Percentiles rank a stretch among this genome's conserved stretches.
These are phyloP conservation scores for Thelonectria olida DNA, from an alignment of 2,329 filamentous ascomycete genomes.

Conservation along the genomic window DNA sequence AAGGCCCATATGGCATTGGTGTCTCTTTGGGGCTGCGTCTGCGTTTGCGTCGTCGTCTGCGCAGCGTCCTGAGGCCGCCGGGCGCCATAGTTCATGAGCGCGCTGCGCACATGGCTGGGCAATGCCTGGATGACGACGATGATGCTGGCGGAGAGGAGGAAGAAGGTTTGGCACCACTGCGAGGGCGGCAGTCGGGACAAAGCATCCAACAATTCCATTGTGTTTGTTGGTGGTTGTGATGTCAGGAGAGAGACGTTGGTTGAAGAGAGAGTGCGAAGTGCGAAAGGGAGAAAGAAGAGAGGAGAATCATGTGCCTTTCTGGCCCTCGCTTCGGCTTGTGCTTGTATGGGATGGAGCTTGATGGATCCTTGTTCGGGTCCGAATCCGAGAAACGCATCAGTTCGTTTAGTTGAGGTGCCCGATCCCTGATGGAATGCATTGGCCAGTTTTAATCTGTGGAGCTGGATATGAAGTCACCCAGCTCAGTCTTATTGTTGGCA, in stretches of 20 bases:
- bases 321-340: conserved; percentile 2
- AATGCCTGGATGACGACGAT: conserved; percentile 55
- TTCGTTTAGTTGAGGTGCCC: not conserved
- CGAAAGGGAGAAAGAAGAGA: not conserved
- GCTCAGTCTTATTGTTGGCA: no score
- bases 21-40: not conserved
- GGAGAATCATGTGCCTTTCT: conserved; percentile 13
- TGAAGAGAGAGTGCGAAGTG: not conserved
- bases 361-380: not conserved
- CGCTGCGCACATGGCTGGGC: conserved; percentile 54
- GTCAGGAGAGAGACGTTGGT: not conserved
- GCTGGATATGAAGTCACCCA: no score
- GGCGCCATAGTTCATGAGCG: conserved; percentile 62
- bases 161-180: conserved; percentile 57
- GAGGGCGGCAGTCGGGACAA: conserved; percentile 36
- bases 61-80: conserved; percentile 43
- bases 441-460: no score
- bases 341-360: not conserved
- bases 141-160: conserved; percentile 51
- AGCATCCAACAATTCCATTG: conserved; percentile 5
- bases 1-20: conserved; percentile 34
- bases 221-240: not conserved
- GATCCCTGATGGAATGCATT: not conserved
- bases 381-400: not conserved
- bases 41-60: conserved; percentile 26